Percentiles rank a stretch among this genome's conserved stretches.
These are phyloP conservation scores for Castanopsis chinensis DNA, from an alignment of 306 rosid species.

Conservation along the genomic window DNA sequence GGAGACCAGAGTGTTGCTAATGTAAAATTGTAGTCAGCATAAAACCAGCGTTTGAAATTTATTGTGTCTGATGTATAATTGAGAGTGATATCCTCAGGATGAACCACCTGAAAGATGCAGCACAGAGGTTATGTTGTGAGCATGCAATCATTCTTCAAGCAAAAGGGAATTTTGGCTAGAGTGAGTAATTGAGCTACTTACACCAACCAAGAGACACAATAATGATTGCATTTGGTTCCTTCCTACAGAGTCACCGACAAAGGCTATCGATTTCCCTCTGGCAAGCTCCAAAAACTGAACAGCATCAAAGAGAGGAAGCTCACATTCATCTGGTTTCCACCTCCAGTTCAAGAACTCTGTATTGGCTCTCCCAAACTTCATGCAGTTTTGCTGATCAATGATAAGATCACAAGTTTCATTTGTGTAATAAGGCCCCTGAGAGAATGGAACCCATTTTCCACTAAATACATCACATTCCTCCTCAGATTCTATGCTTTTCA, in stretches of 20 bases:
- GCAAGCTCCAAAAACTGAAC: constrained; percentile 61
- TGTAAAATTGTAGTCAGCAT: constrained; percentile 64
- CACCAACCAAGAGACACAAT: constrained; percentile 64
- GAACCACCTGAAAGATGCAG: constrained; percentile 49
- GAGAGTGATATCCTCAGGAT: constrained; percentile 58
- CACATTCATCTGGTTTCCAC: constrained; percentile 88
- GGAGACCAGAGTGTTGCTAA: constrained; percentile 79
- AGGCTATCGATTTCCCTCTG: constrained; percentile 69
- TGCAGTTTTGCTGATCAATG: constrained; percentile 70
- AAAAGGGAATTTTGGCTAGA: background rate
- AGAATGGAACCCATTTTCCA: constrained; percentile 71
- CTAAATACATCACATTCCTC: constrained; percentile 52
- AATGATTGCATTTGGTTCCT: constrained; percentile 82
- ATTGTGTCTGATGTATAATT: constrained; percentile 24
- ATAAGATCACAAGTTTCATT: constrained; percentile 58
- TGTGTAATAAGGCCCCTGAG: constrained; percentile 55
- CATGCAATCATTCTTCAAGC: background rate
- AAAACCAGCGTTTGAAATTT: constrained; percentile 53
- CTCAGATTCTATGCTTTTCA: constrained; percentile 10
- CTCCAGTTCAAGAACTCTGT: constrained; percentile 68
- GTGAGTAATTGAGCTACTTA: constrained; percentile 14
- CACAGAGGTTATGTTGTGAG: background rate
- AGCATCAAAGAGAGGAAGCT: constrained; percentile 70
- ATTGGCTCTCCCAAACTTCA: constrained; percentile 78
- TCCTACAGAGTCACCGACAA: constrained; percentile 89